phyloP scores from a whole-genome alignment of 2,329 filamentous ascomycete genomes.

The Claviceps humidiphila region DNA sequence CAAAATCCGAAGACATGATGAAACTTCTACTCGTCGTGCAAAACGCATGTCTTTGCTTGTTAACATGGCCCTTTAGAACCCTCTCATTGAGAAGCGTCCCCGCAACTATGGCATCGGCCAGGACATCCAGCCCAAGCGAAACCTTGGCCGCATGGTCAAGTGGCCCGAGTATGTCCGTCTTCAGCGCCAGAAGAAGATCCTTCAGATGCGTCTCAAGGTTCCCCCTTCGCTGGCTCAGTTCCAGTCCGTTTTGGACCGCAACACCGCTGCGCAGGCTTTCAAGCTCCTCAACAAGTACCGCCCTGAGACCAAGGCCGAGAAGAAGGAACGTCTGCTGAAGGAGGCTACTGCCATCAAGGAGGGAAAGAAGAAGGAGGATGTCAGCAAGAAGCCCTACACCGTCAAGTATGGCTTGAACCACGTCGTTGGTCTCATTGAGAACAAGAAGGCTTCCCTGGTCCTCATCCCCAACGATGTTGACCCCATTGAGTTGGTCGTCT shows the following conservation, averaged over 20 bases:
- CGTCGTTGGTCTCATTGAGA: constrained; percentile 92
- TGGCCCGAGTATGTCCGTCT: constrained; percentile 99
- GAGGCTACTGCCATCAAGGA: constrained; percentile 96
- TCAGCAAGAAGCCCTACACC: constrained; percentile 98
- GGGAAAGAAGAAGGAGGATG: constrained; percentile 99
- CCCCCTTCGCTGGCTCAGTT: constrained; percentile 96
- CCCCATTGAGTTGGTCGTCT: constrained; percentile 98
- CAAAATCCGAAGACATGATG: too few relatives aligned
- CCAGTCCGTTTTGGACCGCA: constrained; percentile 91
- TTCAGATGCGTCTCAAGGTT: constrained; percentile 97
- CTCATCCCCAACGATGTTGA: constrained; percentile 99
- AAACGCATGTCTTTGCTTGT: not conserved
- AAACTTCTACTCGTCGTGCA: too few relatives aligned
- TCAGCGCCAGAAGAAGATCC: constrained; percentile 87
- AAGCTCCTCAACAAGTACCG: constrained; percentile 99
- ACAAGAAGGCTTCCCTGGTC: constrained; percentile 98
- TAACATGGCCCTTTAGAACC: constrained; percentile 54
- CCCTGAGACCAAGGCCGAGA: constrained; percentile 96
- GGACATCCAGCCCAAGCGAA: constrained; percentile 93
- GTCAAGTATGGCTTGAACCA: constrained; percentile 99
- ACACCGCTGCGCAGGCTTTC: constrained; percentile 92
- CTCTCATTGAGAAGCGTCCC: constrained; percentile 94
- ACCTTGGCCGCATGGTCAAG: constrained; percentile 96
- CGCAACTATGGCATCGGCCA: constrained; percentile 98
- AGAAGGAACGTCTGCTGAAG: constrained; percentile 98